These are phyloP conservation scores for Amanita polypyramis DNA, from an alignment of 768 basidiomycete species.

Conservation along the genomic window DNA sequence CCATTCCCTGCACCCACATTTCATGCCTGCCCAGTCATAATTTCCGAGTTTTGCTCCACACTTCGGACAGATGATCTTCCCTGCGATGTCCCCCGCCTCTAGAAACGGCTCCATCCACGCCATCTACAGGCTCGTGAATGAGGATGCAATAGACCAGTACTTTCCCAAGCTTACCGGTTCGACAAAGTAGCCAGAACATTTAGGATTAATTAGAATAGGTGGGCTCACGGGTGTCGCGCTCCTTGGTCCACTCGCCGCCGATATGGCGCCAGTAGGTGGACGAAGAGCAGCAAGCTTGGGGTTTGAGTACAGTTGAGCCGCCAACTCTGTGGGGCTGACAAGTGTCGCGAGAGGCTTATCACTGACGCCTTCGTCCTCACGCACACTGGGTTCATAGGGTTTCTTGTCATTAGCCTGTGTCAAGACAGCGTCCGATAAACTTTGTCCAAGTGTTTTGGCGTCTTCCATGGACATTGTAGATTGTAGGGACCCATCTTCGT, in stretches of 20 bases:
- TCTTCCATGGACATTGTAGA: conserved; percentile 16
- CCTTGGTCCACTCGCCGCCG: conserved; percentile 11
- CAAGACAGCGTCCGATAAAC: conserved; percentile 31
- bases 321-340: conserved; percentile 27
- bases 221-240: conserved; percentile 31
- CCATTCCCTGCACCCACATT: conserved; percentile 89
- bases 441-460: conserved; percentile 28
- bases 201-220: conserved; percentile 65
- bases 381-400: conserved; percentile 5
- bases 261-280: conserved; percentile 10
- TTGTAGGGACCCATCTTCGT: background rate
- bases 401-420: conserved; percentile 16
- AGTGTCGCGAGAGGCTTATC: conserved; percentile 18
- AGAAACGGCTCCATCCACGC: conserved; percentile 93
- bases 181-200: conserved; percentile 95
- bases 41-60: conserved; percentile 90
- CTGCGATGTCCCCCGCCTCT: conserved; percentile 63
- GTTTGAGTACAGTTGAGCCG: conserved; percentile 30
- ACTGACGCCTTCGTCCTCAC: conserved; percentile 7
- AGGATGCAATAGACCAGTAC: background rate
- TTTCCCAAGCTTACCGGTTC: conserved; percentile 62
- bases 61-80: conserved; percentile 90
- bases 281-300: conserved; percentile 33
- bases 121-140: conserved; percentile 38
- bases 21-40: conserved; percentile 93